A percentile compares a stretch with the other conserved stretches of the same genome.
Conservation (phyloP, 1,139 yeast genomes). For the Blastobotrys serpentis region DNA sequence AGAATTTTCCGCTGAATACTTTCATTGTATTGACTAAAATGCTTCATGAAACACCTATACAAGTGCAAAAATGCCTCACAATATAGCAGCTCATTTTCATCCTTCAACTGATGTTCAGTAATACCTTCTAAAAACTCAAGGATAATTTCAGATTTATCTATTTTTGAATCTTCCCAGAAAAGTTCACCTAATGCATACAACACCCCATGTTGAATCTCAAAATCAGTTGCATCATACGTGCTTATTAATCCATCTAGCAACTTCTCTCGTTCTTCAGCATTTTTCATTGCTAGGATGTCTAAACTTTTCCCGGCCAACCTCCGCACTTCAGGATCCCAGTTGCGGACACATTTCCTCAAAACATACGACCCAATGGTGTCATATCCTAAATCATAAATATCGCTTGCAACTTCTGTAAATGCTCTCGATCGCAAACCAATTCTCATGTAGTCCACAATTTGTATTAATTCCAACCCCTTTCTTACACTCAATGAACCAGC, state of each 20-base stretch:
- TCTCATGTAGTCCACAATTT: slow-evolving; percentile 51
- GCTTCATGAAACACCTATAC: slow-evolving; percentile 7
- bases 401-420: slow-evolving; percentile 38
- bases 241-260: slow-evolving; percentile 3
- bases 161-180: neutral
- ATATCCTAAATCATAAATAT: slow-evolving; percentile 38
- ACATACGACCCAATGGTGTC: slow-evolving; percentile 23
- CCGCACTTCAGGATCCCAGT: slow-evolving; percentile 44
- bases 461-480: slow-evolving; percentile 53
- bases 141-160: neutral
- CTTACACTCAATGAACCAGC: slow-evolving; percentile 28
- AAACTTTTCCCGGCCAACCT: slow-evolving; percentile 37
- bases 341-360: slow-evolving; percentile 32
- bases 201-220: slow-evolving; percentile 30
- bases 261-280: slow-evolving; percentile 8
- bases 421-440: slow-evolving; percentile 47
- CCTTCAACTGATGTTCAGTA: slow-evolving; percentile 21
- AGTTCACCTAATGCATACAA: slow-evolving; percentile 29
- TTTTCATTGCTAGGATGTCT: slow-evolving; percentile 17
- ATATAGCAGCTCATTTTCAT: slow-evolving; percentile 23
- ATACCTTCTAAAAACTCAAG: slow-evolving; percentile 16
- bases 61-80: slow-evolving; percentile 27
- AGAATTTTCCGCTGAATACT: neutral
- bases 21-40: neutral
- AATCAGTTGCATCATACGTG: slow-evolving; percentile 19